A percentile compares a stretch with the other conserved stretches of the same genome.
phyloP scores from a whole-genome alignment of 2,329 filamentous ascomycete species.

The Scorias spongiosa region DNA sequence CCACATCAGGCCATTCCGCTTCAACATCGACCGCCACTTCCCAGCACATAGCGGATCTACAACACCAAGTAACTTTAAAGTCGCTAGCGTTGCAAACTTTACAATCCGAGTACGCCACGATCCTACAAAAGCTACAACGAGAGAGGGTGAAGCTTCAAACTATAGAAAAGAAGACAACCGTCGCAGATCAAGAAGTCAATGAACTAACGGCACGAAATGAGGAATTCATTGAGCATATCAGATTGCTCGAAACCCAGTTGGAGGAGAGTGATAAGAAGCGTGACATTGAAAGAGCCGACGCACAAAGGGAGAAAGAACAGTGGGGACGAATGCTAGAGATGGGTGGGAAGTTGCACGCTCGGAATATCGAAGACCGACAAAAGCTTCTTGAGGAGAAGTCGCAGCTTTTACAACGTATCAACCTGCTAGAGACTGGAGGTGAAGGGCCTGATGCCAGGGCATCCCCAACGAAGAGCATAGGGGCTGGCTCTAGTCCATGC shows the following conservation, averaged over 20 bases:
- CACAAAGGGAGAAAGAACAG: constrained; percentile 30
- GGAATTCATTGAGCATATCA: constrained; percentile 31
- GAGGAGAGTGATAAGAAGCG: constrained; percentile 33
- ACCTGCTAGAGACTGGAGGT: not conserved
- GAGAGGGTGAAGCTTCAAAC: constrained; percentile 35
- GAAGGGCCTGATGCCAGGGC: not conserved
- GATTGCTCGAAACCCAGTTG: constrained; percentile 32
- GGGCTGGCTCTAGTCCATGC: too few species aligned
- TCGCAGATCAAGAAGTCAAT: constrained; percentile 38
- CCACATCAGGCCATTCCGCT: constrained; percentile 11
- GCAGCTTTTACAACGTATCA: constrained; percentile 12
- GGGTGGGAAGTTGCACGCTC: constrained; percentile 30
- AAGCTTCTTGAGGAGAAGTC: constrained; percentile 26
- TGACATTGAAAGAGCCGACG: constrained; percentile 30
- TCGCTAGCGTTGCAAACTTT: constrained; percentile 37
- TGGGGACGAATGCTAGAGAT: constrained; percentile 38
- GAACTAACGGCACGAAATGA: constrained; percentile 36
- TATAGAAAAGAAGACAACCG: constrained; percentile 35
- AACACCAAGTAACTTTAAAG: constrained; percentile 40
- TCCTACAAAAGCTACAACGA: constrained; percentile 36
- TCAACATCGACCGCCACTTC: constrained; percentile 14
- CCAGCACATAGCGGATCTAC: constrained; percentile 33
- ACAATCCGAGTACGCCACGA: constrained; percentile 38
- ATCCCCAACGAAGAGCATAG: not conserved
- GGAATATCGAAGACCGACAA: constrained; percentile 28